phyloP scores from a whole-genome alignment of 441 rosid species.

The Gossypium trilobum region DNA sequence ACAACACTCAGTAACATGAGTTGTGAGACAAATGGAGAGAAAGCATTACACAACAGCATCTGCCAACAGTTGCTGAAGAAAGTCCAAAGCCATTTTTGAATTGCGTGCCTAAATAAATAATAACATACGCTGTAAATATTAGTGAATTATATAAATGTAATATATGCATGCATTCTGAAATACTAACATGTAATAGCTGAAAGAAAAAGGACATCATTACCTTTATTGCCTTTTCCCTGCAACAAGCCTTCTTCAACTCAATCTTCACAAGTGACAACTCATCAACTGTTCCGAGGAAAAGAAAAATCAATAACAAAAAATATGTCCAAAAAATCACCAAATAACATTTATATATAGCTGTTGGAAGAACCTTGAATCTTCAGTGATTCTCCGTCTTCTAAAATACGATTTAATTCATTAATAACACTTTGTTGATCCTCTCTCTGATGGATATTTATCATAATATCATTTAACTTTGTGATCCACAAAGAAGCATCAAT shows the following conservation, averaged over 20 bases:
- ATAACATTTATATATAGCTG: conserved; percentile 10
- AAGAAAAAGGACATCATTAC: conserved; percentile 27
- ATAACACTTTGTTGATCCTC: conserved; percentile 54
- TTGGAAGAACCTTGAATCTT: conserved; percentile 58
- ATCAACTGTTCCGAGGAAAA: conserved; percentile 42
- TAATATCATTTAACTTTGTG: conserved; percentile 38
- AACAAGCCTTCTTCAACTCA: conserved; percentile 79
- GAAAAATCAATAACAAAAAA: conserved; percentile 10
- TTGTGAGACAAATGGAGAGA: conserved; percentile 13
- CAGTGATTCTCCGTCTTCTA: conserved; percentile 59
- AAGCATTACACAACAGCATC: conserved; percentile 57
- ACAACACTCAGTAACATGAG: conserved; percentile 3
- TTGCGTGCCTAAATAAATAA: conserved; percentile 39
- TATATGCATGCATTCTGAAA: neutral
- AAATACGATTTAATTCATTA: conserved; percentile 50
- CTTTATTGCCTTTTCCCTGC: conserved; percentile 65
- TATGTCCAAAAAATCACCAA: neutral
- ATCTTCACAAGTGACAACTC: conserved; percentile 55
- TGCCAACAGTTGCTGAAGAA: conserved; percentile 44
- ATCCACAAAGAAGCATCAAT: conserved; percentile 52
- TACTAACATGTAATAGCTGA: conserved; percentile 6
- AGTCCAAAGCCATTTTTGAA: conserved; percentile 46
- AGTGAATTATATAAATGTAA: neutral
- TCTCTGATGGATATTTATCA: conserved; percentile 42
- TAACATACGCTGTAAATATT: neutral